phyloP scores from a whole-genome alignment of 2,329 filamentous ascomycete species.

The Penicillium hordei region DNA sequence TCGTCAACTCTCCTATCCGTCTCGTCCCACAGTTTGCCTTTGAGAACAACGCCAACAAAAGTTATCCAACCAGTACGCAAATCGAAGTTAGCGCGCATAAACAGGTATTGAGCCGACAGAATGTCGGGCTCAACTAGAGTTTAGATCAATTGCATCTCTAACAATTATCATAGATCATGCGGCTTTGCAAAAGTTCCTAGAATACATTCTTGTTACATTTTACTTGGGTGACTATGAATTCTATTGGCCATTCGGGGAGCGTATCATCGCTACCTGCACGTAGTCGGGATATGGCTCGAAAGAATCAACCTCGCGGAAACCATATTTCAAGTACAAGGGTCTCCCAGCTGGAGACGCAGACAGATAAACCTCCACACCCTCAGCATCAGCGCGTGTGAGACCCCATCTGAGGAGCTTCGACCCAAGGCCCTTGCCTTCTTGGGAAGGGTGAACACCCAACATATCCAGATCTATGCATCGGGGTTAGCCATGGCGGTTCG shows the following conservation, averaged over 20 bases:
- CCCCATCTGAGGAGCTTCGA: conserved; percentile 38
- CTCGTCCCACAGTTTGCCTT: too few species aligned
- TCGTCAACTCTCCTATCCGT: too few species aligned
- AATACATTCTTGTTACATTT: not conserved
- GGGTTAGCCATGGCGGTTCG: not conserved
- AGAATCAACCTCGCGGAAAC: conserved; percentile 33
- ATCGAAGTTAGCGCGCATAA: too few species aligned
- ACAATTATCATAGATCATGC: too few species aligned
- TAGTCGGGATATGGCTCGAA: conserved; percentile 20
- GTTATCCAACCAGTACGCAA: too few species aligned
- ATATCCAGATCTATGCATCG: conserved; percentile 25
- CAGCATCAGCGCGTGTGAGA: conserved; percentile 36
- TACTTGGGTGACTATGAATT: not conserved
- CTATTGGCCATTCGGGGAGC: conserved; percentile 3
- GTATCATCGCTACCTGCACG: conserved; percentile 20
- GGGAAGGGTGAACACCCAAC: conserved; percentile 25
- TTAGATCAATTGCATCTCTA: too few species aligned
- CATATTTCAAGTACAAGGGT: conserved; percentile 40
- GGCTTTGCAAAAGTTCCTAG: not conserved
- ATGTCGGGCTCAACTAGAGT: too few species aligned
- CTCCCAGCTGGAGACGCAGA: conserved; percentile 38
- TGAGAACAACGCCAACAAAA: too few species aligned
- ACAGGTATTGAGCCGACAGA: too few species aligned
- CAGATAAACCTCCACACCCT: conserved; percentile 38
- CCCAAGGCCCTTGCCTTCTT: conserved; percentile 26